These are phyloP conservation scores for Capsella bursapastoris DNA, from an alignment of 345 rosid genomes.

Conservation along the genomic window DNA sequence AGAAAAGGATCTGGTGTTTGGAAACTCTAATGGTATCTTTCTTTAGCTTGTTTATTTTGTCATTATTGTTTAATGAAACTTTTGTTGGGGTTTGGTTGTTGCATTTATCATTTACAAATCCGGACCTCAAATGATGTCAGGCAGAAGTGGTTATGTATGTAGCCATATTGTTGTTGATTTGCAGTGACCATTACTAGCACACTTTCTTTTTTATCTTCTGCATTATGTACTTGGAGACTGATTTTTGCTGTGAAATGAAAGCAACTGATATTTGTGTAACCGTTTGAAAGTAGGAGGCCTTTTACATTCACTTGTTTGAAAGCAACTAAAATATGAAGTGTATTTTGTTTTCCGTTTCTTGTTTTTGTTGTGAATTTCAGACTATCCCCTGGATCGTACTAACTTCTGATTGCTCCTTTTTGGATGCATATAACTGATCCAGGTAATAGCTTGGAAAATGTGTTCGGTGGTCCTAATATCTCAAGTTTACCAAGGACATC, in stretches of 20 bases:
- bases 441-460: constrained; percentile 32
- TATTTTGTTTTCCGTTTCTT: neutral
- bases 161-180: constrained; percentile 6
- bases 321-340: neutral
- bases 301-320: neutral
- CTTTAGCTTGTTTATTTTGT: constrained; percentile 2
- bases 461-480: constrained; percentile 21
- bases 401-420: constrained; percentile 11
- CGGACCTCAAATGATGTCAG: constrained; percentile 4
- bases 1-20: constrained; percentile 61
- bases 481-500: constrained; percentile 22
- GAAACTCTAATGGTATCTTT: constrained; percentile 58
- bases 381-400: neutral
- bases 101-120: constrained; percentile 1
- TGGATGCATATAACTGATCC: constrained; percentile 20
- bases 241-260: constrained; percentile 7
- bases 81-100: neutral
- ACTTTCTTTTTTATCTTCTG: neutral
- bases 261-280: neutral
- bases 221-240: neutral
- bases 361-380: neutral
- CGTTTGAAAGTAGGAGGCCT: constrained; percentile 9
- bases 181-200: neutral
- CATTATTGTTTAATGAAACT: constrained; percentile 3
- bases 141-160: constrained; percentile 8